Evolutionary conservation across 495 filamentous ascomycete species (phyloP).

Genomic region (Thermochaetoides thermophila): DNA sequence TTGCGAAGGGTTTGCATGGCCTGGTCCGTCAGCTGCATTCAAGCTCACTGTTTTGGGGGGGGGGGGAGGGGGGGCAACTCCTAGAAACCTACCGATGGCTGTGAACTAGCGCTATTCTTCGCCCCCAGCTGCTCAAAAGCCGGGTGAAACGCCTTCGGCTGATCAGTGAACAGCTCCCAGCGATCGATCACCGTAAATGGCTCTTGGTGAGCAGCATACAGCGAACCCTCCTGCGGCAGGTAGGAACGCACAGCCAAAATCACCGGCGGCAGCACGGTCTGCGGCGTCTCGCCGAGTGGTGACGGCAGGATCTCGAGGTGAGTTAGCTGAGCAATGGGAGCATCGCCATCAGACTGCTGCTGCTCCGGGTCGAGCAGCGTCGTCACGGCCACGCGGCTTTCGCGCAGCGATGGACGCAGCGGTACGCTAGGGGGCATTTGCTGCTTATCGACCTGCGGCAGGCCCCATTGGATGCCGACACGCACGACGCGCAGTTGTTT

Average conservation of each 20-base stretch:
- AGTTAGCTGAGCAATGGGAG: slow-evolving; percentile 47
- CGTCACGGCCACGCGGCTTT: slow-evolving; percentile 35
- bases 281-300: slow-evolving; percentile 31
- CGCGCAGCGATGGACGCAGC: slow-evolving; percentile 29
- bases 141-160: slow-evolving; percentile 45
- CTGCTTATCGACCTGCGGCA: slow-evolving; percentile 25
- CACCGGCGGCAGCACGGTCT: slow-evolving; percentile 39
- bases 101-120: slow-evolving; percentile 33
- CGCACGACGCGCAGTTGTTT: slow-evolving; percentile 52
- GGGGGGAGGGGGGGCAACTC: no score
- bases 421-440: slow-evolving; percentile 15
- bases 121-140: slow-evolving; percentile 60
- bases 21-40: slow-evolving; percentile 21
- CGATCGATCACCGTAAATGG: slow-evolving; percentile 54
- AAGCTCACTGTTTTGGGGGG: not conserved
- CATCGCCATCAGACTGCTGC: no score
- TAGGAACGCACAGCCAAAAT: slow-evolving; percentile 61
- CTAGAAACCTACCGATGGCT: slow-evolving; percentile 23
- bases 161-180: slow-evolving; percentile 56
- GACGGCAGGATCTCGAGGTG: slow-evolving; percentile 52
- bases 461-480: slow-evolving; percentile 40
- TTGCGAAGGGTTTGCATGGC: slow-evolving; percentile 45
- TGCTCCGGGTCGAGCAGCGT: no score
- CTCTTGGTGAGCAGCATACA: no score
- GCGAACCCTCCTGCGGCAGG: slow-evolving; percentile 34